A percentile compares a stretch with the other conserved stretches of the same genome.
These are phyloP conservation scores for Friedmanniomyces simplex DNA, from an alignment of 495 filamentous ascomycete species.

Conservation along the genomic window DNA sequence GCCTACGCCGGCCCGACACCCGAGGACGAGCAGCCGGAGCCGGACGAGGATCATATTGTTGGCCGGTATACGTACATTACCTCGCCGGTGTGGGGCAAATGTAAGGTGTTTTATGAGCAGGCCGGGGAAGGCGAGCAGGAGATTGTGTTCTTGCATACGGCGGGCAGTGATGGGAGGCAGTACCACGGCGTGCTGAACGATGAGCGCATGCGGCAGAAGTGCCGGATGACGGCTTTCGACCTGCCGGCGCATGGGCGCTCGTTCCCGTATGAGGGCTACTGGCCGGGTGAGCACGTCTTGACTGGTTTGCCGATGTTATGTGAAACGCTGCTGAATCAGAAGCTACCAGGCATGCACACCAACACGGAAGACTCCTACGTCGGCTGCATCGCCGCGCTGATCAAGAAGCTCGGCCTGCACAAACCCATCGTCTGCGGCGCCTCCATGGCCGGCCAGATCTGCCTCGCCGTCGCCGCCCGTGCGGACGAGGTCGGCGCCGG, in stretches of 20 bases:
- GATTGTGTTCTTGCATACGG: conserved; percentile 35
- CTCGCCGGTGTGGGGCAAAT: conserved; percentile 31
- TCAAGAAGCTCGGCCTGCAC: conserved; percentile 29
- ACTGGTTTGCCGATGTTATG: not conserved
- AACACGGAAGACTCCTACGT: conserved; percentile 35
- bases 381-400: conserved; percentile 30
- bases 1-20: conserved; percentile 29
- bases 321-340: too few relatives aligned
- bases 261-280: conserved; percentile 28
- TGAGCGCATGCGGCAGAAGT: conserved; percentile 28
- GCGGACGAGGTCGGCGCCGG: conserved; percentile 32
- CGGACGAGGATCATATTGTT: conserved; percentile 28
- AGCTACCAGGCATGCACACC: conserved; percentile 29
- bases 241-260: conserved; percentile 33
- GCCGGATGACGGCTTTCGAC: conserved; percentile 34
- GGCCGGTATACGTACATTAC: conserved; percentile 33
- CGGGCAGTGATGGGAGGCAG: conserved; percentile 32
- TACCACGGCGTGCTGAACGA: conserved; percentile 36
- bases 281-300: conserved; percentile 15
- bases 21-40: conserved; percentile 21
- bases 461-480: conserved; percentile 33
- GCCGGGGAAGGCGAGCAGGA: conserved; percentile 31
- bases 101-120: conserved; percentile 34
- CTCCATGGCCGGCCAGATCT: conserved; percentile 36
- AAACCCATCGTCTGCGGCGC: conserved; percentile 36